phyloP scores from a whole-genome alignment of 2,329 filamentous ascomycete species.

The Allantophomopsis lycopodina region DNA sequence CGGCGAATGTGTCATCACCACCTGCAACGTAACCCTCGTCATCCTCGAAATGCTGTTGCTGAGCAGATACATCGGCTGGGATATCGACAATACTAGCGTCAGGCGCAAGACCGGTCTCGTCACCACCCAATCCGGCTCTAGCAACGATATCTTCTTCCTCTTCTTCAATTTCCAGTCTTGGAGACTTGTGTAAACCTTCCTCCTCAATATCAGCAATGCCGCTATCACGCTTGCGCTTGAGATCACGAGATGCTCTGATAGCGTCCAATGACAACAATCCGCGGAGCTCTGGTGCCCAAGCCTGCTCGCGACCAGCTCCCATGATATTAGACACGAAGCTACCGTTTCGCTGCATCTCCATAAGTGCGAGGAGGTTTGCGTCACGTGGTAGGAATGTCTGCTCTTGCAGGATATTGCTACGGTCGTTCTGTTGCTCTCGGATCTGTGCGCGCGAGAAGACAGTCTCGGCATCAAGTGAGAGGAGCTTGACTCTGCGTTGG shows the following conservation, averaged over 20 bases:
- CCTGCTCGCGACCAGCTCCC: constrained; percentile 61
- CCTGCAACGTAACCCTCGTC: constrained; percentile 25
- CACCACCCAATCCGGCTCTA: constrained; percentile 34
- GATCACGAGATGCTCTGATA: constrained; percentile 60
- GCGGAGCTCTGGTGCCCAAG: constrained; percentile 85
- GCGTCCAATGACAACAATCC: constrained; percentile 84
- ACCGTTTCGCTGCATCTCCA: constrained; percentile 85
- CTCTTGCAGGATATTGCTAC: constrained; percentile 72
- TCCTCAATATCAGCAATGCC: constrained; percentile 69
- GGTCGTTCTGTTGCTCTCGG: constrained; percentile 74
- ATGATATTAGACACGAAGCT: constrained; percentile 82
- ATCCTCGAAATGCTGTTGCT: constrained; percentile 24
- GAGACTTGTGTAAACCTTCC: constrained; percentile 51
- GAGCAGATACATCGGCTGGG: constrained; percentile 23
- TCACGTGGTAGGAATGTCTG: constrained; percentile 78
- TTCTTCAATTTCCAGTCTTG: constrained; percentile 50
- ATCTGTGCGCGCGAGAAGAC: constrained; percentile 66
- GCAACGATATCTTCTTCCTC: constrained; percentile 40
- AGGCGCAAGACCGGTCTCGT: constrained; percentile 23
- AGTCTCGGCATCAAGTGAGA: constrained; percentile 64
- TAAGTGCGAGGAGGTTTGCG: constrained; percentile 70
- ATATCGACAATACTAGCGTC: constrained; percentile 55
- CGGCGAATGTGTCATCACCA: constrained; percentile 31
- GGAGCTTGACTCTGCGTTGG: constrained; percentile 66
- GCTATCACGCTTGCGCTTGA: constrained; percentile 89